phyloP scores from a whole-genome alignment of 192 early-diverging fungal genomes.

The Mortierella claussenii region DNA sequence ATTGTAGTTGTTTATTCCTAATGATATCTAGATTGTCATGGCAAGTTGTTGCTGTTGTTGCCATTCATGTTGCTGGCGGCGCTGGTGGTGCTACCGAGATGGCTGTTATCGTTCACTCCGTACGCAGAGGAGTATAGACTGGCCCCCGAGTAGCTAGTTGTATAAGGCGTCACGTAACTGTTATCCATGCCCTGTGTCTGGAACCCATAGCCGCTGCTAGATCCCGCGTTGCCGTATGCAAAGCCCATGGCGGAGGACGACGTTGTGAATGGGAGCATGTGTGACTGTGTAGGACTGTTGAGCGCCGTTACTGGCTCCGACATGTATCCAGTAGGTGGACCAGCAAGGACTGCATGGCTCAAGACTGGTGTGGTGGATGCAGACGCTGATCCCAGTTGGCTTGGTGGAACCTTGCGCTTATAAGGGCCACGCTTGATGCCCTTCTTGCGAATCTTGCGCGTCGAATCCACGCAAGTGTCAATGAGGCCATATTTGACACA shows the following conservation, averaged over 20 bases:
- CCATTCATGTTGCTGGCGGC: conserved; percentile 5
- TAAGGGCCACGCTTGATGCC: conserved; percentile 90
- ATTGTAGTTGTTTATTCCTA: too few species aligned
- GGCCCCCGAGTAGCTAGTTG: conserved; percentile 35
- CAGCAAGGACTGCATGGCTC: conserved; percentile 38
- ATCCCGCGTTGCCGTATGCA: conserved; percentile 33
- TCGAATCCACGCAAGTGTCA: conserved; percentile 78
- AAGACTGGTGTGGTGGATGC: conserved; percentile 44
- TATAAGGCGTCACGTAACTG: conserved; percentile 32
- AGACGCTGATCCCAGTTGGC: conserved; percentile 48
- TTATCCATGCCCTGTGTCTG: conserved; percentile 36
- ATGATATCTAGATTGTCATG: not conserved
- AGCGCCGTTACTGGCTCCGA: conserved; percentile 50
- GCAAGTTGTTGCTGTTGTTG: conserved; percentile 5
- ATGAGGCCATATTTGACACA: conserved; percentile 80
- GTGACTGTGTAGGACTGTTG: conserved; percentile 50
- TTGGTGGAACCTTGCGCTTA: conserved; percentile 63
- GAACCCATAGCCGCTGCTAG: conserved; percentile 33
- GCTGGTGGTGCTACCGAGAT: conserved; percentile 2
- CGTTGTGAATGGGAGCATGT: conserved; percentile 50
- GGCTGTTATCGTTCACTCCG: conserved; percentile 15
- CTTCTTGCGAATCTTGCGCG: conserved; percentile 83
- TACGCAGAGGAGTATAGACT: conserved; percentile 32
- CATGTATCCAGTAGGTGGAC: conserved; percentile 46
- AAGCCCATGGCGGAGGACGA: conserved; percentile 32